Evolutionary conservation across 805 yeast species (phyloP).

Genomic region (Starmerella roubikii): DNA sequence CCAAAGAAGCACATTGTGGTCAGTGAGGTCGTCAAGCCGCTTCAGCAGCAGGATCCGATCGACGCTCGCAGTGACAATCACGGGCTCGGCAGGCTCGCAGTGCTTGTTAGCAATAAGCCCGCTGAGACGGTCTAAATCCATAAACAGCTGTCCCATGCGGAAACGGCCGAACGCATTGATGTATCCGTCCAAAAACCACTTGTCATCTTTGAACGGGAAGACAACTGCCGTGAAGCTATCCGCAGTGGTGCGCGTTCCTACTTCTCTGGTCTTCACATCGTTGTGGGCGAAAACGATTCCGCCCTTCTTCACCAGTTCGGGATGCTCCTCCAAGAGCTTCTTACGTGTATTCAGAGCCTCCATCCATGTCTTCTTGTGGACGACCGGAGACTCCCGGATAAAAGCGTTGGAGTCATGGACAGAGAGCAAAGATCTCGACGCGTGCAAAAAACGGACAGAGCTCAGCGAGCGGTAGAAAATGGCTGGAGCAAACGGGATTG

Average conservation of each 20-base stretch:
- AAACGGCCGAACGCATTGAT: slow-evolving; percentile 84
- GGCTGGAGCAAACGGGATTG: too few relatives aligned
- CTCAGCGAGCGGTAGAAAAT: too few relatives aligned
- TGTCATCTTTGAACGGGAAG: slow-evolving; percentile 74
- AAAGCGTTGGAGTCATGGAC: slow-evolving; percentile 1
- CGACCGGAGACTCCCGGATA: slow-evolving; percentile 28
- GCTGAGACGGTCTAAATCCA: slow-evolving; percentile 86
- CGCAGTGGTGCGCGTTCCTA: slow-evolving; percentile 57
- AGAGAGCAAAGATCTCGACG: too few relatives aligned
- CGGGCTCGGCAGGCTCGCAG: slow-evolving; percentile 90
- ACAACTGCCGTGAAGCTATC: slow-evolving; percentile 44
- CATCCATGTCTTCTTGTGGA: slow-evolving; percentile 61
- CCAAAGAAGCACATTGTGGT: slow-evolving; percentile 65
- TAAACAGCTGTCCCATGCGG: slow-evolving; percentile 85
- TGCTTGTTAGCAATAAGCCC: slow-evolving; percentile 89
- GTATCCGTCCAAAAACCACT: slow-evolving; percentile 71
- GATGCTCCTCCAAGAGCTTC: slow-evolving; percentile 51
- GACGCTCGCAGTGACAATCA: slow-evolving; percentile 89
- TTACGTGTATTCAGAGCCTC: slow-evolving; percentile 67
- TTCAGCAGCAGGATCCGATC: slow-evolving; percentile 81
- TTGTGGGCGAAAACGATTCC: slow-evolving; percentile 38
- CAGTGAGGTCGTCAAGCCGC: slow-evolving; percentile 62
- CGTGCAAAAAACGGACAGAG: too few relatives aligned
- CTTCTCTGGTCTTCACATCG: slow-evolving; percentile 55
- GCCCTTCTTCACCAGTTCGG: slow-evolving; percentile 20